Percentiles rank a stretch among this genome's conserved stretches.
These are phyloP conservation scores for Cinnamomum micranthum DNA, from an alignment of 164 flowering plant genomes.

Conservation along the genomic window DNA sequence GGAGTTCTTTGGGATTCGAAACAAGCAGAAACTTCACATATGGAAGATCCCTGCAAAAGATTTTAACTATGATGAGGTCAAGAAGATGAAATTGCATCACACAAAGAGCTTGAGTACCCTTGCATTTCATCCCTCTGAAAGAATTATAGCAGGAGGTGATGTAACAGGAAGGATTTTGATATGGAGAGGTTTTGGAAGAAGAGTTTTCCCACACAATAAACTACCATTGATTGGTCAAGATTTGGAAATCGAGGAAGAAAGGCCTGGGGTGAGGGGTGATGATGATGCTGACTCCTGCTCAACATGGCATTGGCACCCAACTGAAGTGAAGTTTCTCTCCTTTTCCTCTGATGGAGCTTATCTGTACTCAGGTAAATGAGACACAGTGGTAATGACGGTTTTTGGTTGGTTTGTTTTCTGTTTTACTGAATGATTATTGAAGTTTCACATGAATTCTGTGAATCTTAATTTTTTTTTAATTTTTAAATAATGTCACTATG, in stretches of 20 bases:
- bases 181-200: conserved; percentile 82
- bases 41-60: conserved; percentile 63
- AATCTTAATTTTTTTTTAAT: not conserved
- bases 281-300: conserved; percentile 96
- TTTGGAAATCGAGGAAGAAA: conserved; percentile 47
- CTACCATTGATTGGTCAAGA: conserved; percentile 14
- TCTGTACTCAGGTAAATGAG: conserved; percentile 67
- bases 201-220: conserved; percentile 27
- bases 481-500: not conserved
- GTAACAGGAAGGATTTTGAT: conserved; percentile 82
- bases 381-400: not conserved
- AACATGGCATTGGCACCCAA: conserved; percentile 97
- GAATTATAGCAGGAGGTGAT: conserved; percentile 90
- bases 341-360: conserved; percentile 96
- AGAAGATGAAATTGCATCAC: conserved; percentile 75
- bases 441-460: not conserved
- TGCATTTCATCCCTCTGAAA: conserved; percentile 86
- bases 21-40: conserved; percentile 48
- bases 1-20: conserved; percentile 58
- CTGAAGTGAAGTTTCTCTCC: conserved; percentile 59
- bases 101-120: conserved; percentile 59
- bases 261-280: conserved; percentile 73
- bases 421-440: not conserved
- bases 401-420: not conserved
- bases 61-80: conserved; percentile 29